A percentile compares a stretch with the other conserved stretches of the same genome.
Conservation (phyloP, 805 yeast species). For the Debaryomyces maramus region DNA sequence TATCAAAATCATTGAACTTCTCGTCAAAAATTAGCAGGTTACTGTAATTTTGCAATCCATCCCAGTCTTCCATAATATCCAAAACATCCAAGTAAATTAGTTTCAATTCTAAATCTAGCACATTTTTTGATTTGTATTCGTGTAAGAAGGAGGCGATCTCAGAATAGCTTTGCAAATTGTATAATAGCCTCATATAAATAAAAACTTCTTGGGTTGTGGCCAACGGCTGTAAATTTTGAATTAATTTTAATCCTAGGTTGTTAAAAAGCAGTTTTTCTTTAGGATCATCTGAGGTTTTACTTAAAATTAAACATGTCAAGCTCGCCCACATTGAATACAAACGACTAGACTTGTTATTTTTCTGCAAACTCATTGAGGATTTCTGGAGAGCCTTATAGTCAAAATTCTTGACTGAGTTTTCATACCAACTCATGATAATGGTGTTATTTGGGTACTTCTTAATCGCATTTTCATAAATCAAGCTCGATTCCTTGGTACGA, state of each 20-base stretch:
- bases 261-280: conserved; percentile 56
- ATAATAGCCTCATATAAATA: conserved; percentile 54
- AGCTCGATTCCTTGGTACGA: conserved; percentile 37
- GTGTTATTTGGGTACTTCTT: conserved; percentile 55
- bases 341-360: conserved; percentile 26
- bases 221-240: conserved; percentile 54
- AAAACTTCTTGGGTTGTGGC: conserved; percentile 64
- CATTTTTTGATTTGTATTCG: conserved; percentile 28
- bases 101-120: conserved; percentile 63
- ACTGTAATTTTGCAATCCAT: conserved; percentile 41
- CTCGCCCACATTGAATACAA: conserved; percentile 54
- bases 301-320: conserved; percentile 48
- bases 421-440: conserved; percentile 58
- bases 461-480: conserved; percentile 57
- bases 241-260: conserved; percentile 56
- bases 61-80: conserved; percentile 42
- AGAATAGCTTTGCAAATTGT: conserved; percentile 30
- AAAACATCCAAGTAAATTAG: conserved; percentile 53
- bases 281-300: conserved; percentile 28
- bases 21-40: conserved; percentile 43
- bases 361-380: conserved; percentile 43
- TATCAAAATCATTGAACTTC: conserved; percentile 70
- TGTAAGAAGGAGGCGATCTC: conserved; percentile 28
- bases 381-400: conserved; percentile 57
- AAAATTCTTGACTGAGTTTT: conserved; percentile 44